Evolutionary conservation across 305 asterid species (phyloP).

Genomic region (Andrographis paniculata): DNA sequence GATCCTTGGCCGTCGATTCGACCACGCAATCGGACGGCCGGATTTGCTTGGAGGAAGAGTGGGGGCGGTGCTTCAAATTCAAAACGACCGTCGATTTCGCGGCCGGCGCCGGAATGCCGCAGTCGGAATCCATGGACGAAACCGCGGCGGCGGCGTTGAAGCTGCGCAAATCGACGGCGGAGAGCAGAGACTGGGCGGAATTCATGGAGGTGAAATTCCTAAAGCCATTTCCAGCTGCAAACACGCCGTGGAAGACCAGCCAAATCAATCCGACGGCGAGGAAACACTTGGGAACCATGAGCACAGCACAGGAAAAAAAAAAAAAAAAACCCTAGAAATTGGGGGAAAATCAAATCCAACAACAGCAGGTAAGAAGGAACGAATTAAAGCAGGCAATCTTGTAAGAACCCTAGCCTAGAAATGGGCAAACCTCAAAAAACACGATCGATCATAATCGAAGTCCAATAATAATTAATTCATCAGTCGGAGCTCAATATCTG

Average conservation of each 20-base stretch:
- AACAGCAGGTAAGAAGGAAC: no score
- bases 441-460: no score
- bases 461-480: no score
- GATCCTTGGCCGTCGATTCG: conserved; percentile 56
- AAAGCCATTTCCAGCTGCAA: conserved; percentile 26
- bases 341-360: no score
- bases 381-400: no score
- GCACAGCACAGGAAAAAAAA: background rate
- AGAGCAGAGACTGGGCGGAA: conserved; percentile 26
- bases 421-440: no score
- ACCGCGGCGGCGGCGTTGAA: conserved; percentile 39
- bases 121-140: conserved; percentile 38
- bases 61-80: conserved; percentile 49
- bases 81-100: conserved; percentile 38
- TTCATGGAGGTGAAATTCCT: conserved; percentile 17
- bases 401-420: no score
- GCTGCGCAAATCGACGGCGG: conserved; percentile 44
- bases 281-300: conserved; percentile 40
- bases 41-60: conserved; percentile 25
- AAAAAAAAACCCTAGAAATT: no score
- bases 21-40: conserved; percentile 33
- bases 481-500: no score
- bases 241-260: conserved; percentile 25
- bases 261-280: conserved; percentile 24
- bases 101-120: conserved; percentile 24